Conservation (phyloP, 805 yeast species). For the Monosporozyma servazzii region DNA sequence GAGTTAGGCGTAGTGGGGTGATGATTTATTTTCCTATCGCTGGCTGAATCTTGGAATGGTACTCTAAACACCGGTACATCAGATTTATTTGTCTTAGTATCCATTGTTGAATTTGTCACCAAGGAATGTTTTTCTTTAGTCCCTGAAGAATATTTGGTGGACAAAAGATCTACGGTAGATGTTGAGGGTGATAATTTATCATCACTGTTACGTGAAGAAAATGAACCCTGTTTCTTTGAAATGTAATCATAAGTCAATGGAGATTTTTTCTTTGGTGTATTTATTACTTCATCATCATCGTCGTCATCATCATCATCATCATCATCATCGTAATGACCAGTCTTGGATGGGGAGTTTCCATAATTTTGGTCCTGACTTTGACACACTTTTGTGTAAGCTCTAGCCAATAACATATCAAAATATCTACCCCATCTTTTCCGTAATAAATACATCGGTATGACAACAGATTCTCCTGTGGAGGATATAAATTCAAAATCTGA, state of each 20-base stretch:
- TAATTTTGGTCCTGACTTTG: constrained; percentile 21
- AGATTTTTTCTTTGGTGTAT: neutral
- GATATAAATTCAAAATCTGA: constrained; percentile 67
- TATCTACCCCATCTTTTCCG: constrained; percentile 72
- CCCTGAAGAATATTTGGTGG: neutral
- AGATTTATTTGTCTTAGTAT: constrained; percentile 2
- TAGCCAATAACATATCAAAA: constrained; percentile 52
- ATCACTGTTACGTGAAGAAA: neutral
- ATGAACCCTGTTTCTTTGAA: neutral
- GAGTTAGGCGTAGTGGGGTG: neutral
- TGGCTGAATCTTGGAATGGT: constrained; percentile 50
- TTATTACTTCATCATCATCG: neutral
- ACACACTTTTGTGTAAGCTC: constrained; percentile 53
- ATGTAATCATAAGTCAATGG: neutral
- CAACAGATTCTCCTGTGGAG: constrained; percentile 59
- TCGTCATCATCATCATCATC: constrained; percentile 1
- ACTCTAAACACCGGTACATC: constrained; percentile 43
- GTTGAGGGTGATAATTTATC: constrained; percentile 5
- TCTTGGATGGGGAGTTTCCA: constrained; percentile 2
- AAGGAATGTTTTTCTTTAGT: neutral
- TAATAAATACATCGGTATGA: constrained; percentile 50
- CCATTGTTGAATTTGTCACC: neutral
- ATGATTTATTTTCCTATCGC: neutral
- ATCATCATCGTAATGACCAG: neutral
- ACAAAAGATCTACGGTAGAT: neutral